Evolutionary conservation across 2,329 filamentous ascomycete species (phyloP), one percentile per base, ranked within the genome.

Genomic region (Penicillium capsulatum): DNA sequence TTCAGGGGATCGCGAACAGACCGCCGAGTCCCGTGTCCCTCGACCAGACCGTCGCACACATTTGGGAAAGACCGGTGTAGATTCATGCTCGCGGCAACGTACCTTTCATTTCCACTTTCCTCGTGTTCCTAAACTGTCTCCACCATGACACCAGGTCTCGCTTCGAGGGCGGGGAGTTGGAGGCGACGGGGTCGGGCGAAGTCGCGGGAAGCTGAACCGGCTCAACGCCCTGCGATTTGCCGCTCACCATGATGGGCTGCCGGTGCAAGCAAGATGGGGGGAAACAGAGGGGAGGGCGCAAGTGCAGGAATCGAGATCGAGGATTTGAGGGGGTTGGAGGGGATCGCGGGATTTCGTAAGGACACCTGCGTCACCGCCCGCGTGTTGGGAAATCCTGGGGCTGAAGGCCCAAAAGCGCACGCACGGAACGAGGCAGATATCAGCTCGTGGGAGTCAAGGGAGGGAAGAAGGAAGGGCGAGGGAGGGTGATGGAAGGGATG

Each of bases 91-190:
- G 9, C 26, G 11, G 10, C 32, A 3, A 39, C 67, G 61, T 73
- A 79, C 78, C 77, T 75, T 80, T 79, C 44, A 77, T 74, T 47
- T 82, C 79, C 47, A 78, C 74, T 56, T 76, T 78, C 59, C 80
- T 79, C 37, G 74, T 70, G 48, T 74, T 75, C 70, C 92, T 92
- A 71, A 98, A 97, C 57, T 83, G 82, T 68, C 89, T 95, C 92
- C 92, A 97, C 92, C 92, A 98, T 44, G 86, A 94, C 55, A 89
- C 85, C 54, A 97, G 74, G 64, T 95, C 89, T 63, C 87, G 81
- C 71, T 85, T 94, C 51, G 81, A 87, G 19, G 87, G 87, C 39
- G 86, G 86, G 29, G 86, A 88, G 56, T 76, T 72, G 42, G 73
- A 44, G 34, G 36, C 67, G 41, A 63, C 75, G 61, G 63, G 74